A percentile compares a stretch with the other conserved stretches of the same genome.
These are phyloP conservation scores for Galerina sulciceps DNA, from an alignment of 768 basidiomycete genomes.

Conservation along the genomic window DNA sequence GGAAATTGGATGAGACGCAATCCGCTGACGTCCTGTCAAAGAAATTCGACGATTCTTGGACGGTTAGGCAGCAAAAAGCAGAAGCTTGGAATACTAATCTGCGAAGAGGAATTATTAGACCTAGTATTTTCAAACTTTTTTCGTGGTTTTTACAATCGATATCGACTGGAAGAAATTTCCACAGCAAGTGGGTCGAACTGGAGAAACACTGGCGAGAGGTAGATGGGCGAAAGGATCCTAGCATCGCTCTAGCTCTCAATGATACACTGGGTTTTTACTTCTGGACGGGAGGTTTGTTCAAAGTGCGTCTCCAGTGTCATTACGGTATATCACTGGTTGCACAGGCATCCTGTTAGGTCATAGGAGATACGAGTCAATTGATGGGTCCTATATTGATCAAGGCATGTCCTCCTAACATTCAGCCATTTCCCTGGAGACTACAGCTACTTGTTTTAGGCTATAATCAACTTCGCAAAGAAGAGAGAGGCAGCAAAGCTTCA, in stretches of 20 bases:
- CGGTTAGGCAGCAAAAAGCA: conserved; percentile 48
- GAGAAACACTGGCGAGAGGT: conserved; percentile 49
- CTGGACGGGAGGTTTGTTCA: conserved; percentile 67
- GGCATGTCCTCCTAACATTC: conserved; percentile 29
- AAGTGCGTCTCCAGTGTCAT: conserved; percentile 36
- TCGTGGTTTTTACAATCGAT: conserved; percentile 46
- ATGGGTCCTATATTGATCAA: conserved; percentile 68
- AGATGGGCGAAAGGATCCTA: conserved; percentile 50
- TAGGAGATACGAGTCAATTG: conserved; percentile 63
- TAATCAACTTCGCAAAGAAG: conserved; percentile 64
- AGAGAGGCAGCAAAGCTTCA: conserved; percentile 42
- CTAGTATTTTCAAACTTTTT: conserved; percentile 40
- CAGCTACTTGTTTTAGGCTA: conserved; percentile 37
- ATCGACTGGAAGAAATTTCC: conserved; percentile 24
- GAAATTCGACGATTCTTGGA: conserved; percentile 61
- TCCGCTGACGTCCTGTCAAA: conserved; percentile 54
- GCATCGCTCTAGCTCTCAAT: conserved; percentile 63
- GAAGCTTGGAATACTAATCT: conserved; percentile 60
- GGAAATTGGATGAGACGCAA: conserved; percentile 60
- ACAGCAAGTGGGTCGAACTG: conserved; percentile 28
- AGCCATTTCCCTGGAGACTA: background rate
- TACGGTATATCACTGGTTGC: background rate
- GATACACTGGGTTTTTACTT: conserved; percentile 61
- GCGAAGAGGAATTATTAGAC: conserved; percentile 44
- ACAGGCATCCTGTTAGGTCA: conserved; percentile 40